Evolutionary conservation across 2,329 filamentous ascomycete genomes (phyloP), one percentile per base, ranked within the genome.

Genomic region (Colletotrichum lentis): DNA sequence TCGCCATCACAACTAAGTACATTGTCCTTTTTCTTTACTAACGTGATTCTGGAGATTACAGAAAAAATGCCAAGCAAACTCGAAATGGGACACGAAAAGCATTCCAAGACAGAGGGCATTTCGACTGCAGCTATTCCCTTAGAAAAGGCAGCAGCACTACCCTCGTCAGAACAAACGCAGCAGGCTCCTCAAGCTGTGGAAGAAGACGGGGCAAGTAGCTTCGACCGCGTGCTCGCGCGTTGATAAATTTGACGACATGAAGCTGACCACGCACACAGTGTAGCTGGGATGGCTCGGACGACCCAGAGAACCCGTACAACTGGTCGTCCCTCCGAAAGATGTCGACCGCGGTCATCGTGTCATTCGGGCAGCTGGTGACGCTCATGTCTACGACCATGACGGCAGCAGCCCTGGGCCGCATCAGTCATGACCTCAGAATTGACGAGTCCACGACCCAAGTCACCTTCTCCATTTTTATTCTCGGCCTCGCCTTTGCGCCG

Each of bases 301-400:
- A 86, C 65, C 80, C 80, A 0, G 72, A 80, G 18, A 84, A 85
- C 47, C 84, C 84, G 0, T 81, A 80, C 73, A 87, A 86, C 73
- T 87, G 85, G 82, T 77, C 83, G 0, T 74, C 73, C 1, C 82
- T 80, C 78, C 76, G 76, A 61, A 86, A 86, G 71, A 72, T 78
- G 7, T 27, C 64, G 2, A 75, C 76, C 44, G 75, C 71, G 5
- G 43, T 80, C 22, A 67, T 80, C 31, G 73, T 74, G 47, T 79
- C 78, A 0, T 69, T 75, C 3, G 74, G 76, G 10, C 73, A 78
- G 22, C 74, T 80, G 5, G 75, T 79, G 7, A 79, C 77, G 0
- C 69, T 77, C 20, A 77, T 80, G 74, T 76, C 78, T 0, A 76
- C 77, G 1, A 76, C 75, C 56, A 79, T 80, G 70, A 75, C 79